A percentile compares a stretch with the other conserved stretches of the same genome.
Conservation (phyloP, 2,329 filamentous ascomycete genomes). For the Talaromyces sp. region DNA sequence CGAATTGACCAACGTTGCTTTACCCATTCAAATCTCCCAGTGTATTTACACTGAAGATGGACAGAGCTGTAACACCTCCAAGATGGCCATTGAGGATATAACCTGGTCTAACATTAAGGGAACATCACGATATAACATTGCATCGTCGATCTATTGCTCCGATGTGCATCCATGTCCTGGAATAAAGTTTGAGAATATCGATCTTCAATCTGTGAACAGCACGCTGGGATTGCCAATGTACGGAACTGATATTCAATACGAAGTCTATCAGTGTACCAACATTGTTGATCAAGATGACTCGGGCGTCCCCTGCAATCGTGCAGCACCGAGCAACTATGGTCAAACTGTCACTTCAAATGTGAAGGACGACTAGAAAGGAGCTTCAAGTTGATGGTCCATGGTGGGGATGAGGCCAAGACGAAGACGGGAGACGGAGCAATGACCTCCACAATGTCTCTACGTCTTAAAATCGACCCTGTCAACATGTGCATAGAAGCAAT, state of each 20-base stretch:
- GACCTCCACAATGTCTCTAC: not conserved
- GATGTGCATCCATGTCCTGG: constrained; percentile 48
- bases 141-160: constrained; percentile 51
- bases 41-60: constrained; percentile 29
- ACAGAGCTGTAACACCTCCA: constrained; percentile 42
- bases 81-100: constrained; percentile 50
- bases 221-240: constrained; percentile 34
- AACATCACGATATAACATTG: constrained; percentile 54
- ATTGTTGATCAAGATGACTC: constrained; percentile 30
- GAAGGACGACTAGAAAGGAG: constrained; percentile 8
- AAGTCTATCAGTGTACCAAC: constrained; percentile 49
- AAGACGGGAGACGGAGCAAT: too few relatives aligned
- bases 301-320: constrained; percentile 30
- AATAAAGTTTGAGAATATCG: constrained; percentile 50
- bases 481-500: not conserved
- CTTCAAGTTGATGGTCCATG: too few relatives aligned
- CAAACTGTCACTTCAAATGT: constrained; percentile 21
- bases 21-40: constrained; percentile 31
- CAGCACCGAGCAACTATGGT: constrained; percentile 27
- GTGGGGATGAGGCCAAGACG: too few relatives aligned
- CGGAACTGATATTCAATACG: constrained; percentile 29
- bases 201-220: constrained; percentile 48
- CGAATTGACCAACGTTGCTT: constrained; percentile 23
- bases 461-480: not conserved
- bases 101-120: constrained; percentile 56